phyloP scores from a whole-genome alignment of 495 filamentous ascomycete genomes.

The Penicillium cosmopolitanum region DNA sequence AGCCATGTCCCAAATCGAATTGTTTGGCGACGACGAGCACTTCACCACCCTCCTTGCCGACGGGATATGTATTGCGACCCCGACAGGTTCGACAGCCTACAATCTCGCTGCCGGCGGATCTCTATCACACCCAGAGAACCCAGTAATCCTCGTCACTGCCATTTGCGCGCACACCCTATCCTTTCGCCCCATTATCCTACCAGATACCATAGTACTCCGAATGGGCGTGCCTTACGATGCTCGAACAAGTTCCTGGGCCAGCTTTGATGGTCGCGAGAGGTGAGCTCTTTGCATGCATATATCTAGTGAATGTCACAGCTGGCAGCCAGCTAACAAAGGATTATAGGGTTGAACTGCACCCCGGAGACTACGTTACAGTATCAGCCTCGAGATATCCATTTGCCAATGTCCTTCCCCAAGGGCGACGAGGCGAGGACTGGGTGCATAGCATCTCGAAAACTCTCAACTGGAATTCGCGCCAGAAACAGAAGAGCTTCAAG shows the following conservation, averaged over 20 bases:
- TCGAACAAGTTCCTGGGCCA: slow-evolving; percentile 88
- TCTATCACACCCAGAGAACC: slow-evolving; percentile 95
- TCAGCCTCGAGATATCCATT: slow-evolving; percentile 92
- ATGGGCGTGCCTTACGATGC: slow-evolving; percentile 93
- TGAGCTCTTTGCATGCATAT: slow-evolving; percentile 22
- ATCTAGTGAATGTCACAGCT: background rate
- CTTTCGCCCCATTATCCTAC: slow-evolving; percentile 93
- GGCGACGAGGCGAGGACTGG: slow-evolving; percentile 83
- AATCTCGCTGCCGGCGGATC: slow-evolving; percentile 96
- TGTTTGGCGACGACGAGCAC: slow-evolving; percentile 96
- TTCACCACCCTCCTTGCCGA: slow-evolving; percentile 87
- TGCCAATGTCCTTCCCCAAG: slow-evolving; percentile 79
- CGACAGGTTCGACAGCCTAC: slow-evolving; percentile 94
- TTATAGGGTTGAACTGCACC: slow-evolving; percentile 72
- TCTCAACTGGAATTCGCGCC: slow-evolving; percentile 89
- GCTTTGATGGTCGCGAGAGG: slow-evolving; percentile 93
- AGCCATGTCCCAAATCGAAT: slow-evolving; percentile 85
- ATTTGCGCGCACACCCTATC: slow-evolving; percentile 96
- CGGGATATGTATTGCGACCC: slow-evolving; percentile 87
- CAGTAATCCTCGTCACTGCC: slow-evolving; percentile 91
- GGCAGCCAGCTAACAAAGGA: slow-evolving; percentile 11
- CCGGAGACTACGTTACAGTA: slow-evolving; percentile 95
- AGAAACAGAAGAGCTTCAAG: slow-evolving; percentile 67
- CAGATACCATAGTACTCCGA: slow-evolving; percentile 90
- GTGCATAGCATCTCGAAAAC: slow-evolving; percentile 88